Percentiles rank a stretch among this genome's conserved stretches.
These are phyloP conservation scores for Boletus pseudo-olivaceus DNA, from an alignment of 768 basidiomycete genomes.

Conservation along the genomic window DNA sequence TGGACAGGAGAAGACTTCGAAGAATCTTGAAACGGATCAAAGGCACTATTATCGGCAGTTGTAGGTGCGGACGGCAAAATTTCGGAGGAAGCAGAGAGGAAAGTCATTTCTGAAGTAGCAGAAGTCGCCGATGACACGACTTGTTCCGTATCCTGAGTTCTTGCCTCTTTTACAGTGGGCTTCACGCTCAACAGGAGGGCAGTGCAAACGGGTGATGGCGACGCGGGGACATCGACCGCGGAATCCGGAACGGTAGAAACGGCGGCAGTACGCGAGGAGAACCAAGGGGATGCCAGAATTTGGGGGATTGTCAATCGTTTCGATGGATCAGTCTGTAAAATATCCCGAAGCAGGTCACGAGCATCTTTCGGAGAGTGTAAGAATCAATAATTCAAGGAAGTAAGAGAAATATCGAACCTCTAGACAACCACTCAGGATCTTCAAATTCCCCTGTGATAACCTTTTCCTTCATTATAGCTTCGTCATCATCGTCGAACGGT, in stretches of 20 bases:
- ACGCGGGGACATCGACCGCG: conserved; percentile 24
- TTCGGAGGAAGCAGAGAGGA: conserved; percentile 53
- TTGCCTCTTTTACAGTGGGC: conserved; percentile 7
- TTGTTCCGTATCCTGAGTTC: conserved; percentile 25
- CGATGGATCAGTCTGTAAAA: conserved; percentile 73
- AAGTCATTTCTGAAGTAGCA: conserved; percentile 41
- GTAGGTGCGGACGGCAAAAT: conserved; percentile 48
- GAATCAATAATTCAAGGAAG: neutral
- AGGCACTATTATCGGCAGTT: conserved; percentile 48
- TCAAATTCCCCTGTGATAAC: conserved; percentile 86
- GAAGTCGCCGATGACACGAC: conserved; percentile 47
- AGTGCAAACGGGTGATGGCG: conserved; percentile 32
- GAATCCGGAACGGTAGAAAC: conserved; percentile 2
- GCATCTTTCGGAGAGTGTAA: conserved; percentile 52
- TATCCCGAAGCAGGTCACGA: conserved; percentile 74
- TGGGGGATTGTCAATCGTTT: conserved; percentile 78
- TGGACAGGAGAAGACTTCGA: conserved; percentile 19
- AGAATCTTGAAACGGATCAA: conserved; percentile 42
- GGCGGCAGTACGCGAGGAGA: conserved; percentile 38
- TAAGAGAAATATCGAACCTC: conserved; percentile 47
- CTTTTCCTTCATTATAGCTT: conserved; percentile 74
- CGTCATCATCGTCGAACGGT: conserved; percentile 90
- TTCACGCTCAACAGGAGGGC: conserved; percentile 29
- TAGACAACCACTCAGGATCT: conserved; percentile 88
- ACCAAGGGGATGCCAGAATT: conserved; percentile 87